Base-by-base conservation (phyloP, 345 rosid genomes). In the Hevea brasiliensis region DNA sequence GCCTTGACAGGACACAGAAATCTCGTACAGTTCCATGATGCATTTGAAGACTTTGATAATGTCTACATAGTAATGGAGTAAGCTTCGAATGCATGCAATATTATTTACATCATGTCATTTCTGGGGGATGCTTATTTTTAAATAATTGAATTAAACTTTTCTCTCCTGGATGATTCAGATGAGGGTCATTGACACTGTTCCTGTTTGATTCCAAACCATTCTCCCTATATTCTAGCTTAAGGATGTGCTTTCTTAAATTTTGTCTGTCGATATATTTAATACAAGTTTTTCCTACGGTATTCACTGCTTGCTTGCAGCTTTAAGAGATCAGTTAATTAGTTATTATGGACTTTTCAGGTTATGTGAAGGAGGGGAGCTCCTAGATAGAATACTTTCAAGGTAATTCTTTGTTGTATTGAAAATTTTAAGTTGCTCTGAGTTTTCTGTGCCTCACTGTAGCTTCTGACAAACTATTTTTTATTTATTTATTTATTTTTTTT, bases 361-460 rank as follows among this genome's bases (percentile, higher is more conserved):
- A 71, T 95, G 99, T 74, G 96, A 88, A 87, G 99, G 99, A 75
- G 99, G 99, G 62, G 99, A 95, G 85, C 98, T 95, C 65, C 77
- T 95, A 59, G 98, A 95, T 84, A 92, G 96, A 82, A 92, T 95
- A 81, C 98, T 95, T 78, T 85, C 99, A 20, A 95, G 99, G 99
- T 95, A 75, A 35, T 73, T 41, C 2, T 62, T 67, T 40, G 59
- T 9, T 62, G 2, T 48, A 11, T 51, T 21, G 3, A 42, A 65
- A 72, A n/a, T 60, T 51, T 48, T 67, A 40, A 37, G 42, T 24
- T 45, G 29, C 55, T 56, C 29, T 3, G 57, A 32, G 37, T 55
- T 41, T 12, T 29, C 32, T 45, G 21, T 17, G 18, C 45, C 55
- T 24, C 18, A 29, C 29, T 50, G 20, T 63, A 53, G 65, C 66